Evolutionary conservation across 176 grass and related monocot species (phyloP), one percentile per base, ranked within the genome.

Genomic region (Carex pumila): DNA sequence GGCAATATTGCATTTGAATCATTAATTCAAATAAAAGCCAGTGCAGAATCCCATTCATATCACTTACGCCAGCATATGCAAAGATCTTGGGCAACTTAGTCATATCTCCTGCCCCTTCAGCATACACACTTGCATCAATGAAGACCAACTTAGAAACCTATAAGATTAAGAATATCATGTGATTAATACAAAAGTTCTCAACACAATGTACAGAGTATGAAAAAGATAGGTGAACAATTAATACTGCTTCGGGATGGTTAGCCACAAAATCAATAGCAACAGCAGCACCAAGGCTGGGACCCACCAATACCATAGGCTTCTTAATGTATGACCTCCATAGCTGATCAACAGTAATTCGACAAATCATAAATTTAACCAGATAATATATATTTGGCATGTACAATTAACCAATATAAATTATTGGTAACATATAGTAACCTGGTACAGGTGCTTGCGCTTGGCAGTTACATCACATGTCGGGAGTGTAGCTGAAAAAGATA

Each of bases 141-240:
- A 98, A 93, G 21, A 98, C 88, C 88, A 98, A 49, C 84, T 93
- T 95, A 50, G 92, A 93, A 32, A 98, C 93, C 96, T 98, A 71
- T 21, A 1, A 47, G 30, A 61, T 72, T 79, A 37, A 81, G 70
- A 47, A 13, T 70, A 65, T 65, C 32, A 72, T 74, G 45, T 74
- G 31, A 68, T 36, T 25, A 84, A 31, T 31, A 66, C 31, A 85
- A 85, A 76, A 84, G 8, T 79, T 61, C 30, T 41, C 3, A 37
- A 39, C 29, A 64, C 14, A 61, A 61, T 18, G 34, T 69, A 50
- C 11, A 13, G 21, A 54, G 50, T 84, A 61, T 88, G 31, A 74
- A 55, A 72, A 67, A 15, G 3, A 31, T 74, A 57, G 4, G 55
- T 22, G 5, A 60, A 82, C 3, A 74, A 60, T 86, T 86, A 37